These are phyloP conservation scores for Alternaria gaisen DNA, from an alignment of 2,329 filamentous ascomycete genomes.

Conservation along the genomic window DNA sequence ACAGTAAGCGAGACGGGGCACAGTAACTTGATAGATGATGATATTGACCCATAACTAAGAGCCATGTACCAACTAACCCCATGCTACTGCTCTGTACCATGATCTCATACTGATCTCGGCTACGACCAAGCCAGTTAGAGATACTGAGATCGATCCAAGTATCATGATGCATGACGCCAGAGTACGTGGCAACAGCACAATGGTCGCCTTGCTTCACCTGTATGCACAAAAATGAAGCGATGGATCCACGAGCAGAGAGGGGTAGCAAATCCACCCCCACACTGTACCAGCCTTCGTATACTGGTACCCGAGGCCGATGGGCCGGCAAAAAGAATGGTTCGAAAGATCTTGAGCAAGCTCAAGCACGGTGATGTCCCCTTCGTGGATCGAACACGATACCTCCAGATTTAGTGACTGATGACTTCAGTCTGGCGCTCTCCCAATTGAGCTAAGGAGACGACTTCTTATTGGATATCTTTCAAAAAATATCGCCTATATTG, in stretches of 20 bases:
- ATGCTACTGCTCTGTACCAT: neutral
- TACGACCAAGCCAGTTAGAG: neutral
- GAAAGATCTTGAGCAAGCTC: conserved; percentile 17
- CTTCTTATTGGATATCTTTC: conserved; percentile 19
- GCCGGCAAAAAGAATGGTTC: conserved; percentile 21
- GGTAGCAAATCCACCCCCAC: neutral
- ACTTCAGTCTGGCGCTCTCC: conserved; percentile 46
- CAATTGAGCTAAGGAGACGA: conserved; percentile 44
- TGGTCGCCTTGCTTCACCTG: neutral
- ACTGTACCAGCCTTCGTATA: neutral
- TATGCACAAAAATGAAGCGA: conserved; percentile 5
- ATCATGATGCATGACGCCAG: neutral
- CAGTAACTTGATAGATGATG: neutral
- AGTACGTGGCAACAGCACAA: conserved; percentile 3
- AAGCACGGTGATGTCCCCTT: conserved; percentile 31
- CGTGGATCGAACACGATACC: conserved; percentile 38
- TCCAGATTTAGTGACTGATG: conserved; percentile 42
- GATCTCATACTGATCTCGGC: neutral
- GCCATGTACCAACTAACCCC: neutral
- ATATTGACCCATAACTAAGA: neutral
- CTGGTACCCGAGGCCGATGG: neutral
- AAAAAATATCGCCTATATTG: no score
- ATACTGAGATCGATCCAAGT: neutral
- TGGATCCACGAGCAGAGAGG: neutral
- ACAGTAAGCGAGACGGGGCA: neutral